phyloP scores from a whole-genome alignment of 495 filamentous ascomycete species.

The Collariella sp. region DNA sequence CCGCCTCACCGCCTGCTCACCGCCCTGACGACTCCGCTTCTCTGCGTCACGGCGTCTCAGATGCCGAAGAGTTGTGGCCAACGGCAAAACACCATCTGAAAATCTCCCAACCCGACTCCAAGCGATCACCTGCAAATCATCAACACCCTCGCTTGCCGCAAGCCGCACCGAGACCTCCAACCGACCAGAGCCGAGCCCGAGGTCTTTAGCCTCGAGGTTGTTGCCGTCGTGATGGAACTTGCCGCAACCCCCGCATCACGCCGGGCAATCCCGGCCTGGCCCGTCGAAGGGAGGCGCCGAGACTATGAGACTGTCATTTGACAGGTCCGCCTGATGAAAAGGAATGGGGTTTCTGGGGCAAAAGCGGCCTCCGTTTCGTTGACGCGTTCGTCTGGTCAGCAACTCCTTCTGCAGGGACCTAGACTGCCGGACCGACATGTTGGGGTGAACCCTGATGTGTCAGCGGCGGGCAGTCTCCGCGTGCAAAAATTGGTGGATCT shows the following conservation, averaged over 20 bases:
- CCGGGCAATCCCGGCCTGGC: constrained; percentile 1
- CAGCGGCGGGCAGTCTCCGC: no score
- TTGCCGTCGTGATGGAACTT: neutral
- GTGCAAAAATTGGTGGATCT: no score
- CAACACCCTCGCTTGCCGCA: neutral
- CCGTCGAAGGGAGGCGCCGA: neutral
- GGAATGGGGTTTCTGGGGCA: neutral
- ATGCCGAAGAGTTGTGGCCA: neutral
- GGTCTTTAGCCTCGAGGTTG: neutral
- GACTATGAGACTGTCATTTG: neutral
- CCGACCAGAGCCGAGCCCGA: constrained; percentile 1
- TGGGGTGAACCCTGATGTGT: no score
- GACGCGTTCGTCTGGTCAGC: neutral
- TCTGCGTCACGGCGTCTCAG: constrained; percentile 1
- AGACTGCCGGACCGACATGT: no score
- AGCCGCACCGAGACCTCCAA: neutral
- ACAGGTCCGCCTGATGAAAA: neutral
- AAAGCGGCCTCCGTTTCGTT: neutral
- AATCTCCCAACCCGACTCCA: neutral
- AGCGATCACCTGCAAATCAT: no score
- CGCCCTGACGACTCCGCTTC: neutral
- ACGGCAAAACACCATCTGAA: neutral
- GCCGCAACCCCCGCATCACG: neutral
- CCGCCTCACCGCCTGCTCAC: constrained; percentile 3
- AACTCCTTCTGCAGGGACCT: neutral